Conservation (phyloP, 73 alveolate genomes). For the Tetrahymena elliotti region DNA sequence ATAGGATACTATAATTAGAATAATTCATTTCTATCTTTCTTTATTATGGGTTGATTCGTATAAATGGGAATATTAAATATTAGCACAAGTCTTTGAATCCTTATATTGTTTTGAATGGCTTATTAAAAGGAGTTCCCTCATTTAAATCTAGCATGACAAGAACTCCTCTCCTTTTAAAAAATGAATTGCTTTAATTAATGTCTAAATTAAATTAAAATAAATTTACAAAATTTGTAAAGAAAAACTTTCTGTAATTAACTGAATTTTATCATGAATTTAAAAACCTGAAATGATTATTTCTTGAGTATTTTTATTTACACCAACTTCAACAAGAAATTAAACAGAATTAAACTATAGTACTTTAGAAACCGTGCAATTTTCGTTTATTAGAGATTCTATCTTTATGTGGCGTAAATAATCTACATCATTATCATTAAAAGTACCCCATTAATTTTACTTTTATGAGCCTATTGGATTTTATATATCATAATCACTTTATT, state of each 20-base stretch:
- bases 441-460: background rate
- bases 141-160: background rate
- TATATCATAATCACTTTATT: background rate
- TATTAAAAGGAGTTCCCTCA: background rate
- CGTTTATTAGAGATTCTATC: background rate
- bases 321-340: background rate
- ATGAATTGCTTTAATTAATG: background rate
- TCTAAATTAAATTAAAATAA: background rate
- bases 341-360: background rate
- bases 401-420: background rate
- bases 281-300: background rate
- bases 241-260: background rate
- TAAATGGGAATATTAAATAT: background rate
- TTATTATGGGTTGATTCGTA: background rate
- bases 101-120: background rate
- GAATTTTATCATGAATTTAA: background rate
- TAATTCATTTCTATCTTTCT: background rate
- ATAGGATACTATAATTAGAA: background rate
- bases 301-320: background rate
- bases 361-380: background rate
- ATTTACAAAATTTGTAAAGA: background rate
- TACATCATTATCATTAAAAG: background rate
- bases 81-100: background rate
- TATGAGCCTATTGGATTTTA: background rate
- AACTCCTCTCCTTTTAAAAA: background rate